phyloP scores from a whole-genome alignment of 129 eudicot species.

The Escallonia herrerae region DNA sequence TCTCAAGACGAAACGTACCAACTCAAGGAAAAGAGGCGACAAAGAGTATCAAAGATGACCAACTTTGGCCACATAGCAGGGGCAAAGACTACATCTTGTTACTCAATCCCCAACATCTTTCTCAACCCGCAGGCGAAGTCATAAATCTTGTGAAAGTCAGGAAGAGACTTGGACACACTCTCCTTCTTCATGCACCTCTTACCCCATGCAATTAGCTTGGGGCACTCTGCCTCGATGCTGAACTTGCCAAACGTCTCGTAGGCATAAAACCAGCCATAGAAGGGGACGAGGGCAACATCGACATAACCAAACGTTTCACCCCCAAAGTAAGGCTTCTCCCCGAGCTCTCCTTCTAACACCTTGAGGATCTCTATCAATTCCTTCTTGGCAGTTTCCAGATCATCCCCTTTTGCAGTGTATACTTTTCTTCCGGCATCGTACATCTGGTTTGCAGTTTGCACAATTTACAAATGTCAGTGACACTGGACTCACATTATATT shows the following conservation, averaged over 20 bases:
- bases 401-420: slow-evolving; percentile 14
- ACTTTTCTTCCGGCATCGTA: not conserved
- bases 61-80: too few relatives aligned
- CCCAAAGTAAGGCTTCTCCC: slow-evolving; percentile 33
- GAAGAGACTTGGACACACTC: slow-evolving; percentile 14
- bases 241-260: slow-evolving; percentile 19
- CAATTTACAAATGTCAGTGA: not conserved
- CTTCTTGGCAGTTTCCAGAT: slow-evolving; percentile 16
- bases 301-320: slow-evolving; percentile 27
- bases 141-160: slow-evolving; percentile 14
- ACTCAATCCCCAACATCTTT: slow-evolving; percentile 7
- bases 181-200: slow-evolving; percentile 25
- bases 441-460: slow-evolving; percentile 4
- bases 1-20: too few relatives aligned
- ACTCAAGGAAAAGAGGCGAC: too few relatives aligned
- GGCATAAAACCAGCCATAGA: slow-evolving; percentile 27
- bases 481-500: too few relatives aligned
- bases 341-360: slow-evolving; percentile 24
- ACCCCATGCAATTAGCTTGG: slow-evolving; percentile 29
- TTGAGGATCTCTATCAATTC: slow-evolving; percentile 27
- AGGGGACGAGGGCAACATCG: slow-evolving; percentile 20
- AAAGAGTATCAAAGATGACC: too few relatives aligned
- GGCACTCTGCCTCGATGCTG: slow-evolving; percentile 23
- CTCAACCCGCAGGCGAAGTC: slow-evolving; percentile 4
- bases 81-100: not conserved